Evolutionary conservation across 176 grass and related monocot species (phyloP), one percentile per base, ranked within the genome.

Genomic region (Avena eriantha): DNA sequence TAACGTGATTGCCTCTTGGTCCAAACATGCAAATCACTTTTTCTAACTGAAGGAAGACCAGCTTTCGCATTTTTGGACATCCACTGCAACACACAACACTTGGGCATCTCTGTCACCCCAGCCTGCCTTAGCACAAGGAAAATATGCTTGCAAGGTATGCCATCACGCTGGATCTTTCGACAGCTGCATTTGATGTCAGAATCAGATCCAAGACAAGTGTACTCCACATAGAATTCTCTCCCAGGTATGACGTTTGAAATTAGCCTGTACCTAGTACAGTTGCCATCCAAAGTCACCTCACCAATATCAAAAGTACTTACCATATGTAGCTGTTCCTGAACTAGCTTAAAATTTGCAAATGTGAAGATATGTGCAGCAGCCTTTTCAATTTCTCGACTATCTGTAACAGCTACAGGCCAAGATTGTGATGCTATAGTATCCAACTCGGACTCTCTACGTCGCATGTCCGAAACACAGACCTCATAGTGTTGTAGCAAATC

Each of bases 21-120:
- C 81, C 68, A 83, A 26, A 72, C 53, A 47, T 58, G 46, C 36
- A 83, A 26, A 46, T 47, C 23, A 73, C 68, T 83, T 19, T 54
- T 19, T 54, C 29, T 39, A 8, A 18, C 2, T 0, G 35, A 83
- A 29, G 81, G 81, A 59, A 83, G 2, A 2, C 39, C 39, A 41
- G 2, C 39, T 41, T 41, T 41, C 39, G 2, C 39, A n/a, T 61
- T 61, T 24, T 61, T 60, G n/a, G 58, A 60, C 58, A 61, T 8
- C n/a, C 39, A 9, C n/a, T 23, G 3, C 58, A 61, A 61, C 58
- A 61, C n/a, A 61, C 58, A 61, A 24, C n/a, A 23, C 58, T 61
- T 61, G 58, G 58, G 58, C 23, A 61, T 61, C 8, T 61, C n/a
- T 23, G 58, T n/a, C 58, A 61, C 23, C 58, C 58, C 58, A n/a